These are phyloP conservation scores for Turnera subulata DNA, from an alignment of 345 rosid genomes.

Conservation along the genomic window DNA sequence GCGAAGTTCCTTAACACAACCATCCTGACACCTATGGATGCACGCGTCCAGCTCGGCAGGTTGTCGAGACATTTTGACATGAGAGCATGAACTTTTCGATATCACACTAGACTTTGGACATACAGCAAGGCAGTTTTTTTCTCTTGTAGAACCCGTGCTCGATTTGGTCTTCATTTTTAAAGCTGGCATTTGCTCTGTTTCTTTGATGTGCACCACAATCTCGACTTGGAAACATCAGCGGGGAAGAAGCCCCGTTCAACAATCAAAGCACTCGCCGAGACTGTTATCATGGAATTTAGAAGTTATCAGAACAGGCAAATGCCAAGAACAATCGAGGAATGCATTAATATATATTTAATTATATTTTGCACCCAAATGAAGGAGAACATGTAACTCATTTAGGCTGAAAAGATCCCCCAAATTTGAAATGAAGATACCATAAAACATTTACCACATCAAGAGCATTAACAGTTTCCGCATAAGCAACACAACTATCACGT, in stretches of 20 bases:
- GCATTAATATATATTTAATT: neutral
- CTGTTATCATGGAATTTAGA: conserved; percentile 23
- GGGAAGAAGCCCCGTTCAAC: conserved; percentile 28
- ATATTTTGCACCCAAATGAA: neutral
- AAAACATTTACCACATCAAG: neutral
- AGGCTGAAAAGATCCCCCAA: neutral
- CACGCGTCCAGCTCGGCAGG: conserved; percentile 29
- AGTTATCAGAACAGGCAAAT: neutral
- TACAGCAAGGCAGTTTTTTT: conserved; percentile 47
- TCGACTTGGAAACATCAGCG: conserved; percentile 43
- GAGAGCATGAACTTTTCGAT: conserved; percentile 44
- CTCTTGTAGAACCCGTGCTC: conserved; percentile 37
- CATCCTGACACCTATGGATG: conserved; percentile 30
- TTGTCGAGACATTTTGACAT: conserved; percentile 28
- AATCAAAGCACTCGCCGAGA: conserved; percentile 37
- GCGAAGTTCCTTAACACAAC: conserved; percentile 24
- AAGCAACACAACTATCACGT: neutral
- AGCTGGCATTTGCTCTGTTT: conserved; percentile 66
- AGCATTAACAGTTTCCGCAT: neutral
- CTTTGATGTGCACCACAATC: conserved; percentile 29
- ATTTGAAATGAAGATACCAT: neutral
- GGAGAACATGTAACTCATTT: neutral
- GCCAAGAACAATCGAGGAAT: neutral
- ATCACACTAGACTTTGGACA: conserved; percentile 48
- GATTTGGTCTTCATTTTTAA: conserved; percentile 56